Base-by-base conservation (phyloP, 2,329 filamentous ascomycete genomes). In the Aureobasidium sp. region DNA sequence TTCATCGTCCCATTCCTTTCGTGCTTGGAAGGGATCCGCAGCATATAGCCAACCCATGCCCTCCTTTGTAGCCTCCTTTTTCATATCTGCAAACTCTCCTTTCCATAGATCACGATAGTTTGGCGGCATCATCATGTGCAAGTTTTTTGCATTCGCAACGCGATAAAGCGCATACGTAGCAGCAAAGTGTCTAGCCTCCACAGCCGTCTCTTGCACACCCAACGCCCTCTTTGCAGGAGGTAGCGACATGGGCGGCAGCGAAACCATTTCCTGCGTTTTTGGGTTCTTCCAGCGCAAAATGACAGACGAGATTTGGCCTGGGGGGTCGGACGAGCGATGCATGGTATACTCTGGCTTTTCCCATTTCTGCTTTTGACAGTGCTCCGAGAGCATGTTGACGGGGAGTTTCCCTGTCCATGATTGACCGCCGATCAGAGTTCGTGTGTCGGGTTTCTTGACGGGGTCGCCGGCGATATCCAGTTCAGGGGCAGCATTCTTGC, bases 401-500 rank as follows among this genome's bases (percentile, higher is more conserved):
- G 94, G 94, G 36, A 99, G 79, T 74, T 99, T 99, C 44, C 94
- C 94, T 0, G 94, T 99, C 94, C 94, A 99, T 68, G 91, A 97
- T 63, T 91, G 86, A 53, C 94, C 94, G 45, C 91, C 94, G 70
- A 99, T 96, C 67, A 99, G 79, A 68, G 95, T 90, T 74, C 83
- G 78, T 25, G 82, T 83, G 53, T 84, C 80, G 44, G 84, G 83
- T 68, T 82, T 84, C 72, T 84, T 85, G n/a, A 78, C 79, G 7
- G 72, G 75, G 53, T 77, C 74, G 41, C 51, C 25, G 20, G 56
- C 52, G 25, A 49, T 14, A 15, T 57, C 58, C n/a, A 45, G 25
- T 52, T 71, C 70, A 49, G 70, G 62, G 17, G 52, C 63, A 42
- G 67, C 57, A 66, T 49, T 70, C 31, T 66, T 61, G 34, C 61